phyloP scores from a whole-genome alignment of 2,329 filamentous ascomycete genomes.

The Pseudogymnoascus sp. region DNA sequence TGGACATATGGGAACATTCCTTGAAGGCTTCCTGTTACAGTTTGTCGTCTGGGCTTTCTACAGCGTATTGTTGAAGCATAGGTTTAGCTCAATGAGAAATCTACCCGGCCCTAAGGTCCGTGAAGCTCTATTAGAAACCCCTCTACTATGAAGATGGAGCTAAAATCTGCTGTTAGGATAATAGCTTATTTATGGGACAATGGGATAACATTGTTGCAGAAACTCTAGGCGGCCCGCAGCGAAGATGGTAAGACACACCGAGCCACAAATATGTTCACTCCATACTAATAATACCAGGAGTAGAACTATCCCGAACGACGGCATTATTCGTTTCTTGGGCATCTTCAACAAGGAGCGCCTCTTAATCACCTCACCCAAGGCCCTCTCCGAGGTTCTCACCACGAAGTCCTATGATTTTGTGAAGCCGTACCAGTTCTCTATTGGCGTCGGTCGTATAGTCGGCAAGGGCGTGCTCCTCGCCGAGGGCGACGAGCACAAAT shows the following conservation, averaged over 20 bases:
- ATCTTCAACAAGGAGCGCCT: conserved; percentile 57
- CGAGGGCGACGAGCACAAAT: conserved; percentile 85
- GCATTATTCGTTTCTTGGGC: conserved; percentile 59
- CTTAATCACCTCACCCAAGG: conserved; percentile 55
- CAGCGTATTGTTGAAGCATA: conserved; percentile 47
- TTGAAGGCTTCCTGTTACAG: conserved; percentile 34
- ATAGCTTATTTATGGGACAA: conserved; percentile 41
- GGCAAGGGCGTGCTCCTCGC: conserved; percentile 69
- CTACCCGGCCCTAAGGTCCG: conserved; percentile 46
- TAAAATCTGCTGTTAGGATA: conserved; percentile 23
- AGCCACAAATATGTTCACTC: conserved; percentile 31
- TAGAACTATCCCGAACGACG: conserved; percentile 56
- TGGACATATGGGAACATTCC: conserved; percentile 32
- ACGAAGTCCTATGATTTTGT: conserved; percentile 63
- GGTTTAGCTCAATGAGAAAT: conserved; percentile 50
- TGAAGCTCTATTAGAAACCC: conserved; percentile 9
- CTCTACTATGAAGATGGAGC: not conserved
- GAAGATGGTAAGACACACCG: conserved; percentile 27
- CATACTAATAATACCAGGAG: conserved; percentile 36
- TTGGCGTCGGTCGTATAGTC: conserved; percentile 54
- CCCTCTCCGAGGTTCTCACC: conserved; percentile 62
- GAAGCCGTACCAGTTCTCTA: conserved; percentile 43
- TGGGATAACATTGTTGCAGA: conserved; percentile 31
- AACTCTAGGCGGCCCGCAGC: conserved; percentile 33
- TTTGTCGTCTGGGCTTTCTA: conserved; percentile 33